Base-by-base conservation (phyloP, 2,329 filamentous ascomycete species). In the Blastomyces percursus region DNA sequence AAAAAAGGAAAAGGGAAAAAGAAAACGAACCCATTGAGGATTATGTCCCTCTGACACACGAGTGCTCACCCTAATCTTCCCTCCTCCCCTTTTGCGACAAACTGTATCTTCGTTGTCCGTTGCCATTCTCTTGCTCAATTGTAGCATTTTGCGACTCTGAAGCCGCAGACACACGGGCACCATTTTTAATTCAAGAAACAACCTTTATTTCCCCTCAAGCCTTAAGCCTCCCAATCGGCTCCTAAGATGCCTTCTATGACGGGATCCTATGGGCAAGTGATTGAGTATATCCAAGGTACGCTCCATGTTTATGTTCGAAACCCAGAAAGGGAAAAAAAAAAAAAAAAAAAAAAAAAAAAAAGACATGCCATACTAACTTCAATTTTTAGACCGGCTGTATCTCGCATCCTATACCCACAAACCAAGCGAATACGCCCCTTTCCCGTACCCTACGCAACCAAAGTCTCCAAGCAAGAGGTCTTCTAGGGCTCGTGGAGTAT, bases 281-380 rank as follows among this genome's bases (percentile, higher is more conserved):
- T 96, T 73, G 92, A 96, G 80, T 96, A 96, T 77, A 96, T 96
- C 71, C 89, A 91, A 80, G 90, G 91, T 96, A 82, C 71, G 84
- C 79, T 19, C 61, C 63, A n/a, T 62, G 61, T 64, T 59, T 67
- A 30, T 3, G 66, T 51, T 50, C 40, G 30, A 46, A 19, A 19
- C 16, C 8, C 8, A 6, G 8, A n/a, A 42, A 14, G 0, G 2
- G 30, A 42, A 46, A 30, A 40, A 42, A 59, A 2, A 30, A 1
- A 30, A 19, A 42, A n/a, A 59, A 24, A 9, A 59, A 27, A 1
- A 35, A 35, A 35, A 7, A 19, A 12, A 51, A 24, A 14, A 24
- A 24, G 19, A 6, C 27, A 19, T 21, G 9, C 21, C 35, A 44
- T 58, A 11, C 55, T 58, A 21, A 64, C 32, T 67, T 61, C 69